phyloP scores from a whole-genome alignment of 331 rosid genomes.

The Stylosanthes scabra region DNA sequence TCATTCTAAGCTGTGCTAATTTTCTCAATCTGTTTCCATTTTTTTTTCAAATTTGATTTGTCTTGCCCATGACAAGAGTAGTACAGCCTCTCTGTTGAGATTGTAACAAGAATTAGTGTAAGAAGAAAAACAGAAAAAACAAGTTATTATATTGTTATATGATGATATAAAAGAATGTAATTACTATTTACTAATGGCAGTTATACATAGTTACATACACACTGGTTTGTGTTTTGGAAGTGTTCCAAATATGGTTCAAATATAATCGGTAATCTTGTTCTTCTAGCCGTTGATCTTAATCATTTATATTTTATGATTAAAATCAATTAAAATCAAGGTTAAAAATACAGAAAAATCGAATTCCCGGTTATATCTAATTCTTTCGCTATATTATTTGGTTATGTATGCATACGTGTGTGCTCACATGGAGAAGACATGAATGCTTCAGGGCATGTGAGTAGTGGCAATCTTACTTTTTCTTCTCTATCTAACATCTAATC shows the following conservation, averaged over 20 bases:
- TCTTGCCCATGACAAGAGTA: constrained; percentile 38
- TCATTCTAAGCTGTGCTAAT: constrained; percentile 48
- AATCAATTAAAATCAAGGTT: too few relatives aligned
- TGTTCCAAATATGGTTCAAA: constrained; percentile 28
- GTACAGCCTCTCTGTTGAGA: constrained; percentile 38
- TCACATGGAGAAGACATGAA: constrained; percentile 52
- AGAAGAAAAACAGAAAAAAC: background rate
- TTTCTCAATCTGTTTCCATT: constrained; percentile 41
- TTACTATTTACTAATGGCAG: constrained; percentile 35
- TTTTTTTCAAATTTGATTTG: constrained; percentile 10
- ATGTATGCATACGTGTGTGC: constrained; percentile 20
- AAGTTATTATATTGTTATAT: background rate
- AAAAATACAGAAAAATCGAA: too few relatives aligned
- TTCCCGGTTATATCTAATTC: too few relatives aligned
- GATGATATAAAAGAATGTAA: constrained; percentile 36
- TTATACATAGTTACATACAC: constrained; percentile 19
- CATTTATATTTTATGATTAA: too few relatives aligned
- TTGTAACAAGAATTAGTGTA: constrained; percentile 48
- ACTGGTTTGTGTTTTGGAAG: constrained; percentile 29
- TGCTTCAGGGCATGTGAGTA: constrained; percentile 50
- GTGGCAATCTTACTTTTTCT: constrained; percentile 43
- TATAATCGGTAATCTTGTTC: too few relatives aligned
- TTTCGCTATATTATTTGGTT: too few relatives aligned
- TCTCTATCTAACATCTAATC: constrained; percentile 36
- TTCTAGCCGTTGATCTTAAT: too few relatives aligned